Evolutionary conservation across 805 yeast species (phyloP), one percentile per base, ranked within the genome.

Genomic region (Zygotorulaspora chibaensis): DNA sequence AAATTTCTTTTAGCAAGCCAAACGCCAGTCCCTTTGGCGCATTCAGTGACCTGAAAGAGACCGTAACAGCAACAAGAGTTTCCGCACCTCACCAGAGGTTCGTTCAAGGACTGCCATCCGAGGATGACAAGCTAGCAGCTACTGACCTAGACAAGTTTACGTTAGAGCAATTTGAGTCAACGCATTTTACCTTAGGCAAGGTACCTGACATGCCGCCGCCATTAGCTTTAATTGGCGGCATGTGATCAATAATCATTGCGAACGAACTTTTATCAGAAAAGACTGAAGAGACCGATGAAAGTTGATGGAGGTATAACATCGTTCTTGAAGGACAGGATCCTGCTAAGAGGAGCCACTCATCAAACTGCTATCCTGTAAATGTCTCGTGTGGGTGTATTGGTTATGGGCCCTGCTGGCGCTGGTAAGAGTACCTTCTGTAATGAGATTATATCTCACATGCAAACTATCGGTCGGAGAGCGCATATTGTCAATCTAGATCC

Each of bases 341-440:
- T 7, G 25, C 25, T 20, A 20, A 20, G 4, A 20, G 25, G 25
- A 5, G 25, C 25, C 7, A 20, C 25, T 20, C 7, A 5, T 20
- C 7, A 4, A 20, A 20, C 25, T 7, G 25, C 25, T 20, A 7
- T 20, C 7, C 25, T 20, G 25, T 20, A 20, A 20, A 91, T 93
- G 99, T 88, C 97, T 2, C 76, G 96, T 69, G 96, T 89, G 2
- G 99, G 98, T 47, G 91, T 88, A 10, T 70, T 93, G 51, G 96
- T 90, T 1, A 68, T 93, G 53, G 99, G 99, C 1, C 99, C 99
- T 15, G 99, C 99, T 1, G 99, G 99, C 31, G 98, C 86, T 8
- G 99, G 99, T 9, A 91, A 85, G 66, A 81, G 93, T 38, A 88
- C 99, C 0, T 93, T 91, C 61, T 91, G 98, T 69, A 86, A 87